phyloP scores from a whole-genome alignment of 306 rosid genomes.

The Citrullus colocynthis region DNA sequence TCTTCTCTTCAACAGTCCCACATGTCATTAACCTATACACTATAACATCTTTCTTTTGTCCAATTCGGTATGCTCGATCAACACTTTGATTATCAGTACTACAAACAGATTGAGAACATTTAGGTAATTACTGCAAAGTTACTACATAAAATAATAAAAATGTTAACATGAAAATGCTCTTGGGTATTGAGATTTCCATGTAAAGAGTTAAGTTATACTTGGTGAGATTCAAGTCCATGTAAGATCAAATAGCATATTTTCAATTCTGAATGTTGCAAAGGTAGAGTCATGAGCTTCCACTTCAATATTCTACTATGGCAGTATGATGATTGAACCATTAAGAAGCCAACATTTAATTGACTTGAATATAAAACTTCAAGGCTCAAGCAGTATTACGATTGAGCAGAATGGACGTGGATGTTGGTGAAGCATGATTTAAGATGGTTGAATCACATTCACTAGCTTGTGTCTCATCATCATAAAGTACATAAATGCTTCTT shows the following conservation, averaged over 20 bases:
- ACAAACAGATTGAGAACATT: conserved; percentile 18
- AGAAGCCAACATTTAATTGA: background rate
- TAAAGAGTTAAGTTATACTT: background rate
- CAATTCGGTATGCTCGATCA: conserved; percentile 95
- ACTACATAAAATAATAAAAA: background rate
- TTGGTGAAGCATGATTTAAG: background rate
- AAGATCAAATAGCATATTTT: background rate
- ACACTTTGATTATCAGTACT: conserved; percentile 95
- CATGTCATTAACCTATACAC: conserved; percentile 91
- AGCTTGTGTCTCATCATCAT: background rate
- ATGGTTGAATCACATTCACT: background rate
- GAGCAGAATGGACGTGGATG: background rate
- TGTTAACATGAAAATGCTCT: background rate
- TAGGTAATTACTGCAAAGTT: background rate
- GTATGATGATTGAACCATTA: no score
- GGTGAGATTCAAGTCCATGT: background rate
- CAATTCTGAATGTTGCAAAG: background rate
- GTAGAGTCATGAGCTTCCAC: background rate
- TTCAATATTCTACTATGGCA: background rate
- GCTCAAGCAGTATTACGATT: background rate
- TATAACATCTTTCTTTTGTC: conserved; percentile 80
- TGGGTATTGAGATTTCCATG: background rate
- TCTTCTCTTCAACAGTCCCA: conserved; percentile 96
- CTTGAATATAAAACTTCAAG: background rate
- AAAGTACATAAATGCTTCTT: background rate